Conservation (phyloP, 192 early-diverging fungal genomes). For the Backusella mclennaniae region DNA sequence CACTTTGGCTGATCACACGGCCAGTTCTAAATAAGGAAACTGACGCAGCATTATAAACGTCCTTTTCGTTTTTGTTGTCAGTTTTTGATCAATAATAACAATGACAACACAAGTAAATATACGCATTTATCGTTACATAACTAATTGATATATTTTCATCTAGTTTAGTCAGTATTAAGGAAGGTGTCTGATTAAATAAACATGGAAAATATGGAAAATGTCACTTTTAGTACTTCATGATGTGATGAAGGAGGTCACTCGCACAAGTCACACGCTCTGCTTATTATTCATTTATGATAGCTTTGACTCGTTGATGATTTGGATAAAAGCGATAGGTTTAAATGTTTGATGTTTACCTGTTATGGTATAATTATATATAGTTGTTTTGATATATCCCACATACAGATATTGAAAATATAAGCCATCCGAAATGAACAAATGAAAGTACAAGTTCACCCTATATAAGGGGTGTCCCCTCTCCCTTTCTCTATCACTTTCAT, state of each 20-base stretch:
- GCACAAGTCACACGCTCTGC: not conserved
- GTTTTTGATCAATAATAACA: not conserved
- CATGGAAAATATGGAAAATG: not conserved
- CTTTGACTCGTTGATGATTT: not conserved
- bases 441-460: no score
- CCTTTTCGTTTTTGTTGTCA: not conserved
- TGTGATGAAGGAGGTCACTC: not conserved
- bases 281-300: not conserved
- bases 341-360: no score
- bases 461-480: no score
- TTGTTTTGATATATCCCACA: no score
- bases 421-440: no score
- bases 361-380: no score
- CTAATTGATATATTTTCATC: not conserved
- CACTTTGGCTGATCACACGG: conserved; percentile 5
- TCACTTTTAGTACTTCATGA: not conserved
- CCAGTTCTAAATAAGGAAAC: not conserved
- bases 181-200: not conserved
- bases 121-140: not conserved
- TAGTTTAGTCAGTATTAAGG: not conserved
- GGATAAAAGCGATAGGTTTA: not conserved
- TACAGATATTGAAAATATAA: no score
- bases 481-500: not conserved
- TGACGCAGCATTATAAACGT: not conserved
- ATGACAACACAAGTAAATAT: not conserved